phyloP scores from a whole-genome alignment of 23 red algal species.

The Chondrus crispus region DNA sequence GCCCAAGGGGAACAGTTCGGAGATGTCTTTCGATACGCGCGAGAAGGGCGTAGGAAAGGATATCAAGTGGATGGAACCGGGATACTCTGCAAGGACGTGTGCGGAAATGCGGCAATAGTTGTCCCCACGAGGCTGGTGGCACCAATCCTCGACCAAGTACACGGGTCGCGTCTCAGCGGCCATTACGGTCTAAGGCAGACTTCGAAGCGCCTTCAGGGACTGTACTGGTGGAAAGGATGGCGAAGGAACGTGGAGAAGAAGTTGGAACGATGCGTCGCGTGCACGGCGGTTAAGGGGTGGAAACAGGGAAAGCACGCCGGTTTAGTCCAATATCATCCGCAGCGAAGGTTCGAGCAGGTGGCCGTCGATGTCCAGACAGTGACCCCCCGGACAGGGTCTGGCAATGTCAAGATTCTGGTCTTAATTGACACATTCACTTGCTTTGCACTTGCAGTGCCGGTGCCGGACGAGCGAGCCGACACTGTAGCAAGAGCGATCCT shows the following conservation, averaged over 20 bases:
- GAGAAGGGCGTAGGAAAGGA: too few species aligned
- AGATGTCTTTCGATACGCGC: too few species aligned
- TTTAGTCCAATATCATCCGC: not conserved
- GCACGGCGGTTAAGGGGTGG: not conserved
- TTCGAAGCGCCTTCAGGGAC: not conserved
- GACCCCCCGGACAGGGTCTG: not conserved
- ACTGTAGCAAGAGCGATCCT: slow-evolving; percentile 15
- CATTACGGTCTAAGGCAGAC: not conserved
- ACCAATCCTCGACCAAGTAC: not conserved
- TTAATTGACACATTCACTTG: not conserved
- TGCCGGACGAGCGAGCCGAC: not conserved
- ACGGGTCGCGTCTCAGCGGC: not conserved
- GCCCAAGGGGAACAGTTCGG: too few species aligned
- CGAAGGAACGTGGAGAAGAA: not conserved
- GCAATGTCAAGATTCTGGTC: not conserved
- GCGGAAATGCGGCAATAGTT: too few species aligned
- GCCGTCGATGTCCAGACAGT: not conserved
- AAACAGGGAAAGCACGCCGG: not conserved
- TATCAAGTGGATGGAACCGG: too few species aligned
- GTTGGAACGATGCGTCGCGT: not conserved
- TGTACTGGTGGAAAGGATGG: slow-evolving; percentile 8
- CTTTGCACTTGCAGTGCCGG: not conserved
- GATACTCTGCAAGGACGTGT: too few species aligned
- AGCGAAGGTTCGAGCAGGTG: not conserved
- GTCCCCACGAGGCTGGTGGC: not conserved